These are phyloP conservation scores for Kurtzmaniella fragi DNA, from an alignment of 805 yeast genomes.

Conservation along the genomic window DNA sequence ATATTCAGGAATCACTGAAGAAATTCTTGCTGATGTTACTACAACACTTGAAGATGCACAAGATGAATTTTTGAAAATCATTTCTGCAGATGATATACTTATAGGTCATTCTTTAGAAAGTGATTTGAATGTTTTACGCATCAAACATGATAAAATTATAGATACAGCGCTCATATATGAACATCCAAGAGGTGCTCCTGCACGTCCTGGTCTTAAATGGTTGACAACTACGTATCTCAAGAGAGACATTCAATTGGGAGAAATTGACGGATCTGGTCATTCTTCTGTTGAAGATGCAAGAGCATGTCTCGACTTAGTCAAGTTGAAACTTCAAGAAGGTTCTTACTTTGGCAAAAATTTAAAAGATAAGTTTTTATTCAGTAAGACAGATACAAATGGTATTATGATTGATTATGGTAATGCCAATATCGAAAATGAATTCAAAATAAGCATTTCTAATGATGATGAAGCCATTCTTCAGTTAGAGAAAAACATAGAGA, in stretches of 20 bases:
- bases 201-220: constrained; percentile 71
- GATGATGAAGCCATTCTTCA: constrained; percentile 58
- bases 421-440: constrained; percentile 7
- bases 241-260: constrained; percentile 62
- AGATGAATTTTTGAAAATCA: constrained; percentile 38
- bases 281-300: constrained; percentile 82
- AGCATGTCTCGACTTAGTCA: constrained; percentile 74
- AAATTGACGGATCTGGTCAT: constrained; percentile 54
- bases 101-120: constrained; percentile 90
- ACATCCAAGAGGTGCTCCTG: constrained; percentile 80
- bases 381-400: constrained; percentile 7
- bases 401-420: not conserved
- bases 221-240: constrained; percentile 55
- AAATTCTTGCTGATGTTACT: constrained; percentile 54
- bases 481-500: constrained; percentile 25
- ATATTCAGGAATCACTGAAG: constrained; percentile 85
- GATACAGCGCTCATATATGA: constrained; percentile 79
- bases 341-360: constrained; percentile 49
- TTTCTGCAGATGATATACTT: constrained; percentile 57
- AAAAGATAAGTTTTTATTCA: constrained; percentile 19
- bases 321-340: constrained; percentile 67
- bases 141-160: constrained; percentile 69
- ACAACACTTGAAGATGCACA: constrained; percentile 70
- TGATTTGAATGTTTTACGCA: constrained; percentile 65
- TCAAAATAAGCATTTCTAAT: constrained; percentile 38